Evolutionary conservation across 2,329 filamentous ascomycete species (phyloP), one percentile per base, ranked within the genome.

Genomic region (Exophiala spinifera): DNA sequence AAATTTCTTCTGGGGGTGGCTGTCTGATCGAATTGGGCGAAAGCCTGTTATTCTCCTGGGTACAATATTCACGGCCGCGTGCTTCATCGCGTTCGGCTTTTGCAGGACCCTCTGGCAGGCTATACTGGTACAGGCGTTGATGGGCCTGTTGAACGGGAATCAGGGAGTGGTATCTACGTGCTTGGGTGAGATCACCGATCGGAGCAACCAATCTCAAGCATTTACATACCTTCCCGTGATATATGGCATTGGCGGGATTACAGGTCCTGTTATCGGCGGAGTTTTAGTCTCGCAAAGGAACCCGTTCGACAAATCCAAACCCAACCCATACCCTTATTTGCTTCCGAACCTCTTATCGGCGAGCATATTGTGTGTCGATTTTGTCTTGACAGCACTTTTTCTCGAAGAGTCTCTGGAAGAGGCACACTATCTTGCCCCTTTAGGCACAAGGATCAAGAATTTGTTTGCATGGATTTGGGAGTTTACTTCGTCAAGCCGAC

Each of bases 141-240:
- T 97, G 91, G 94, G 94, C 3, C 69, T 95, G 49, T 83, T 96
- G 48, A 99, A 97, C 69, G 94, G 94, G 49, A 99, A 99, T 65
- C 91, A 94, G 25, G 92, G 90, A 3, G 86, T 96, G 11, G 91
- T 99, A 13, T 92, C 90, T 6, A 96, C 94, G 0, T 95, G 92
- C 46, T 72, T 99, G 46, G 94, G 94, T 37, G 94, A 99, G 70
- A 87, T 99, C 49, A 99, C 94, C 1, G 91, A 97, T 68, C 84
- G 90, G 51, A 94, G 87, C 60, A 99, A 99, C 70, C 94, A 99
- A 77, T 94, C 89, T 66, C 82, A 82, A 49, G 94, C 91, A 0
- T 99, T 99, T 65, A 94, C 89, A 1, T 99, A 96, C 74, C 76
- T 99, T 39, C 94, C 94, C 0, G 87, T 97, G 36, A 86, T 97